Percentiles rank a stretch among this genome's conserved stretches.
phyloP scores from a whole-genome alignment of 2,329 filamentous ascomycete species.

The Sphaerulina musiva region DNA sequence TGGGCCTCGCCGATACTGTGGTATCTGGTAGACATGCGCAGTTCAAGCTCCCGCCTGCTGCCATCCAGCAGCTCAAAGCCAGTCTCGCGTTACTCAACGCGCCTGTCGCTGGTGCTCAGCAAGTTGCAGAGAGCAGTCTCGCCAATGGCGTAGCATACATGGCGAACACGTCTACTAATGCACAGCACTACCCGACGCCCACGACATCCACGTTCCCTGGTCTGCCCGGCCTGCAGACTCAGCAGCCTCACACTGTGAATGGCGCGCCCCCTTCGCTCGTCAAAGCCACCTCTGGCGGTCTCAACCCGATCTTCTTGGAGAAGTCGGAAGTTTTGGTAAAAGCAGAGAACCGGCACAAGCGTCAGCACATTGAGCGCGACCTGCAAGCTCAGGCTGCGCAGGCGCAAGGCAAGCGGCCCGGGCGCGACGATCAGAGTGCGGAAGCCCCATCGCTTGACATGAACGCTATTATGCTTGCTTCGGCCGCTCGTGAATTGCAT shows the following conservation, averaged over 20 bases:
- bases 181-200: constrained; percentile 15
- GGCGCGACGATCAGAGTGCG: constrained; percentile 42
- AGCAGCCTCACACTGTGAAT: constrained; percentile 7
- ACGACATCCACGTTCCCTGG: constrained; percentile 10
- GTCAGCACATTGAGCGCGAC: constrained; percentile 70
- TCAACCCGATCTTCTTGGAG: constrained; percentile 75
- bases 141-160: constrained; percentile 19
- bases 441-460: constrained; percentile 44
- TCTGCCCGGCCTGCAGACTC: constrained; percentile 23
- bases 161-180: constrained; percentile 21
- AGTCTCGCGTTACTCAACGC: constrained; percentile 12
- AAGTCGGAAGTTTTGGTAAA: constrained; percentile 80
- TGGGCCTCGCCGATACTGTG: constrained; percentile 73
- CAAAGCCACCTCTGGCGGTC: constrained; percentile 42
- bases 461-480: constrained; percentile 45
- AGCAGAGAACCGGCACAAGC: constrained; percentile 72
- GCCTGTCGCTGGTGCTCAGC: constrained; percentile 9
- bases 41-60: constrained; percentile 52
- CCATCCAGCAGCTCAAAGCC: constrained; percentile 37
- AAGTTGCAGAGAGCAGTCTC: constrained; percentile 9
- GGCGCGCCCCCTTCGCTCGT: constrained; percentile 10
- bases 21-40: constrained; percentile 67
- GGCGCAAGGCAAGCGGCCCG: constrained; percentile 38
- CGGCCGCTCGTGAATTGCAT: constrained; percentile 63
- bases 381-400: constrained; percentile 73